Base-by-base conservation (phyloP, 345 rosid species). In the Pistacia vera region DNA sequence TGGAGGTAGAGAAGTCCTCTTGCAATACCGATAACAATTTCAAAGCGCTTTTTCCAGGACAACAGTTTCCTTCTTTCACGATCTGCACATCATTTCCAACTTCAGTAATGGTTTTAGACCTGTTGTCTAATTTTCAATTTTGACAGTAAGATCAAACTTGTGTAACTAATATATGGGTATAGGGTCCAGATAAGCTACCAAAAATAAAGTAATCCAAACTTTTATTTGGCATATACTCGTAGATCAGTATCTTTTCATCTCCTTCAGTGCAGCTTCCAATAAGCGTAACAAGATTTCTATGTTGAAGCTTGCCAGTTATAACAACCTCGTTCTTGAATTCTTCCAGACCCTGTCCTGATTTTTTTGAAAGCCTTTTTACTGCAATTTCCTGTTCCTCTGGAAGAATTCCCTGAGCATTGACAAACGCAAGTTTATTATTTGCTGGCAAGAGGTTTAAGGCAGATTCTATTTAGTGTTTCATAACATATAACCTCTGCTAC, bases 1-100 rank as follows among this genome's bases (percentile, higher is more conserved):
- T 86, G 91, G 14, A 86, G 88, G 77, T 90, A 88, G 20, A 85
- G 58, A 68, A 83, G 87, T 54, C 91, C 89, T 68, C 80, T 71
- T 14, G 88, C 83, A n/a, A 88, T 86, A 20, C 90, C 90, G 28
- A 67, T 77, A 11, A 88, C 20, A 52, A 87, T 85, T 70, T 71
- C 20, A 5, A 60, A 52, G 18, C 85, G 77, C 60, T 3, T 75
- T 62, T 18, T 2, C 75, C 75, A 61, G 58, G 64, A 86, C 87
- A 89, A 14, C 68, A 72, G 2, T 51, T 17, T 52, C 25, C 80
- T 73, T 77, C 79, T 70, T 12, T 59, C 11, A 81, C 44, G 49
- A 79, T 87, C 89, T 89, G 80, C 44, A 7, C 18, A 56, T 13
- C 49, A 70, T 48, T 28, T 12, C n/a, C 28, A 20, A 35, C 5